Evolutionary conservation across 768 basidiomycete species (phyloP).

Genomic region (Daedaleopsis sinensis): DNA sequence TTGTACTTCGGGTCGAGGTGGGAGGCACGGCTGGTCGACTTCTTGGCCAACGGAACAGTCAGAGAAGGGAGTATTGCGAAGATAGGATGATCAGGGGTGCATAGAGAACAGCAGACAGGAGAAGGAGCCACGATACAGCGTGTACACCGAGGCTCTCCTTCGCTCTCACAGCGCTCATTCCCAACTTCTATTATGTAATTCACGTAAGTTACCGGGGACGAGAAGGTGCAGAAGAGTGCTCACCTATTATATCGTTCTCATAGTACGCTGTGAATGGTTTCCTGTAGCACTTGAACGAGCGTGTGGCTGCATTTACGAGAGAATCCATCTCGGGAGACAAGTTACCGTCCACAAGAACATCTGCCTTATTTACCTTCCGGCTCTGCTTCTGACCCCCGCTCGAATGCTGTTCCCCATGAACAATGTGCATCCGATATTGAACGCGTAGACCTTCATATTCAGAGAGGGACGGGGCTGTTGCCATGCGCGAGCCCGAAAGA

Average conservation of each 20-base stretch:
- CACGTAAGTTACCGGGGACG: neutral
- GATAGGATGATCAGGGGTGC: constrained; percentile 17
- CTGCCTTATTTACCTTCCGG: no score
- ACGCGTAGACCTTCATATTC: no score
- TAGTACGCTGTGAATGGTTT: no score
- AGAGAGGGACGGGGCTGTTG: no score
- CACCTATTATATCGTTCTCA: constrained; percentile 8
- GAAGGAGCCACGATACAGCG: constrained; percentile 18
- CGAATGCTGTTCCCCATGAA: no score
- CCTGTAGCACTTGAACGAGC: no score
- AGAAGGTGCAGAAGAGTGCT: constrained; percentile 1
- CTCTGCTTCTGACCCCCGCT: no score
- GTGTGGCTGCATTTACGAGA: no score
- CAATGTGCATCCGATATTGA: no score
- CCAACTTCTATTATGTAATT: constrained; percentile 16
- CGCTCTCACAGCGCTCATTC: neutral
- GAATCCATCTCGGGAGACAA: no score
- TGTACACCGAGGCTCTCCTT: constrained; percentile 13
- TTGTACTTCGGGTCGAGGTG: constrained; percentile 9
- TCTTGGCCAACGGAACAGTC: neutral
- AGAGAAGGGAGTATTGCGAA: neutral
- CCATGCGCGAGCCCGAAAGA: no score
- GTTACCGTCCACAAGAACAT: no score
- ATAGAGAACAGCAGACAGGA: constrained; percentile 30
- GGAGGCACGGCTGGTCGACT: neutral